Evolutionary conservation across 78 protist genomes (phyloP).

Genomic region (Trichosphaerium sp.): DNA sequence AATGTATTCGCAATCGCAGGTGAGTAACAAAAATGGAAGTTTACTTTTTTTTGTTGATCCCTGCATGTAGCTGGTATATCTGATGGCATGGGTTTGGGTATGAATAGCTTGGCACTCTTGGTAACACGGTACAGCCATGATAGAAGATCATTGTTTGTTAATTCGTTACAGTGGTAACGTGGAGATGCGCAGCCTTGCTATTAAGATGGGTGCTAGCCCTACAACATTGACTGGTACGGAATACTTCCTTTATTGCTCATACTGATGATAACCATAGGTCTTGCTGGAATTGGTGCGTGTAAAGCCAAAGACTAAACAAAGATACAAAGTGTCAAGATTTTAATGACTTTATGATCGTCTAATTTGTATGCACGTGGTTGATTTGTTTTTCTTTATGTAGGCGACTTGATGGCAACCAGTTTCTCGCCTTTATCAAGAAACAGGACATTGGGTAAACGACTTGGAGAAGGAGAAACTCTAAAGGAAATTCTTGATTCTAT

Average conservation of each 20-base stretch:
- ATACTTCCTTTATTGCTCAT: no score
- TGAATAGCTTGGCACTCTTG: no score
- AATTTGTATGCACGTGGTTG: no score
- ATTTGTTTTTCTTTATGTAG: conserved; percentile 42
- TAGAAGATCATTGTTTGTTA: no score
- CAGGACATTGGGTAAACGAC: conserved; percentile 8
- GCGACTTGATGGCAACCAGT: conserved; percentile 47
- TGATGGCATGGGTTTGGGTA: conserved; percentile 53
- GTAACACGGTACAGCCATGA: no score
- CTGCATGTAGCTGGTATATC: conserved; percentile 47
- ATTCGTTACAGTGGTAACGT: conserved; percentile 38
- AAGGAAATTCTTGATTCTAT: conserved; percentile 17
- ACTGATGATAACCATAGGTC: no score
- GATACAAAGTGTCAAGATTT: no score
- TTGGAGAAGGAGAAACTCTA: conserved; percentile 33
- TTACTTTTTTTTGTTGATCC: no score
- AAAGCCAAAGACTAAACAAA: no score
- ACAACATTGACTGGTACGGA: conserved; percentile 24
- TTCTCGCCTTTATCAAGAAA: conserved; percentile 33
- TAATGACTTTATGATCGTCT: no score
- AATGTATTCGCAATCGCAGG: conserved; percentile 61
- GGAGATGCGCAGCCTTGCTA: conserved; percentile 14
- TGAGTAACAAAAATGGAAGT: no score
- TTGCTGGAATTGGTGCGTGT: no score
- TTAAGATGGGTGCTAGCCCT: conserved; percentile 10